A percentile compares a stretch with the other conserved stretches of the same genome.
These are phyloP conservation scores for Penicillium paneum DNA, from an alignment of 2,329 filamentous ascomycete species.

Conservation along the genomic window DNA sequence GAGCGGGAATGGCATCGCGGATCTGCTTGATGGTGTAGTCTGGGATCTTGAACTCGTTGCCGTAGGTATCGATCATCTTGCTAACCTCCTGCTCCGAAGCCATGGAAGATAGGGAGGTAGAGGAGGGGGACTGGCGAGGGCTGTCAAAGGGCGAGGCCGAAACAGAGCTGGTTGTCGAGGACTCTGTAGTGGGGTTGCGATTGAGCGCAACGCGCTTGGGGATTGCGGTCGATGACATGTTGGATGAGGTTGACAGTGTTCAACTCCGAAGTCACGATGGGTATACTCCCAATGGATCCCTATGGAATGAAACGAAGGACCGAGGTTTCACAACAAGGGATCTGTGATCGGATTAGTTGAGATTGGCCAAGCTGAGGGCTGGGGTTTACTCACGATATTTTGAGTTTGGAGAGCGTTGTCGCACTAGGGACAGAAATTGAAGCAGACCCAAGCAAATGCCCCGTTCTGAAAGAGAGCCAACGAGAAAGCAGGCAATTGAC, in stretches of 20 bases:
- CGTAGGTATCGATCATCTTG: slow-evolving; percentile 83
- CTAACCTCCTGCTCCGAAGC: slow-evolving; percentile 59
- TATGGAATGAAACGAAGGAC: background rate
- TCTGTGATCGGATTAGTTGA: background rate
- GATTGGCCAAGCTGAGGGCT: background rate
- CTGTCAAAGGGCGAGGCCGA: slow-evolving; percentile 58
- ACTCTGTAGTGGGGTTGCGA: slow-evolving; percentile 53
- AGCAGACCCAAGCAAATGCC: slow-evolving; percentile 3
- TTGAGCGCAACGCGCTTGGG: slow-evolving; percentile 49
- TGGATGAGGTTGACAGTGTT: slow-evolving; percentile 1
- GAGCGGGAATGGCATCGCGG: slow-evolving; percentile 91
- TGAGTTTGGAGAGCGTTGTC: background rate
- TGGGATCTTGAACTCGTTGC: slow-evolving; percentile 89
- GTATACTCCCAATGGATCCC: background rate
- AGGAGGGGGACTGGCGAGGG: slow-evolving; percentile 66
- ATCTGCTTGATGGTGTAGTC: slow-evolving; percentile 98
- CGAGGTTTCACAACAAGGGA: background rate
- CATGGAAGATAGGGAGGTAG: slow-evolving; percentile 88
- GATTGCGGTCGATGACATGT: slow-evolving; percentile 52
- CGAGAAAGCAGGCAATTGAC: slow-evolving; percentile 16
- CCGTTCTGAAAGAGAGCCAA: slow-evolving; percentile 4
- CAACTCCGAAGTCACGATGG: background rate
- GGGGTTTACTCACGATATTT: background rate
- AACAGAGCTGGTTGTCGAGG: slow-evolving; percentile 54
- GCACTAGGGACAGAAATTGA: slow-evolving; percentile 1